phyloP scores from a whole-genome alignment of 2,329 filamentous ascomycete genomes.

The Sclerotiophoma versabilis region DNA sequence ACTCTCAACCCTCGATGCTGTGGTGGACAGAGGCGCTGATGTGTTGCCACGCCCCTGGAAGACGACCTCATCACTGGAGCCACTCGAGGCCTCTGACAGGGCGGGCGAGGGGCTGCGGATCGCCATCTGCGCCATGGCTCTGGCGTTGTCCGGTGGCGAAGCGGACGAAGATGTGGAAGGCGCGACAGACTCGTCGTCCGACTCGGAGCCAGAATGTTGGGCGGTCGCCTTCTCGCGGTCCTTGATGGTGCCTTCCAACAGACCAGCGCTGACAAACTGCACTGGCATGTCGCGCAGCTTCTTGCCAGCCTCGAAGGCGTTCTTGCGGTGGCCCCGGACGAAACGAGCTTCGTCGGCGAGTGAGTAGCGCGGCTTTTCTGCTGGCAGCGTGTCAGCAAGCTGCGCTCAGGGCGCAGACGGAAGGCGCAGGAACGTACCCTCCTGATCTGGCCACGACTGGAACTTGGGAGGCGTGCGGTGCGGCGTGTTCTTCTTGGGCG shows the following conservation, averaged over 20 bases:
- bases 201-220: constrained; percentile 15
- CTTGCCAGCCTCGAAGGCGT: constrained; percentile 55
- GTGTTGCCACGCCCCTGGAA: constrained; percentile 42
- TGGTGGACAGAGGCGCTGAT: constrained; percentile 9
- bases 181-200: constrained; percentile 20
- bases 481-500: constrained; percentile 12
- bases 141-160: constrained; percentile 25
- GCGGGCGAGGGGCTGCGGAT: constrained; percentile 49
- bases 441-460: constrained; percentile 17
- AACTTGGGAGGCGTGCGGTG: constrained; percentile 25
- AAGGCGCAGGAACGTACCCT: constrained; percentile 27
- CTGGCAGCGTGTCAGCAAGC: constrained; percentile 28
- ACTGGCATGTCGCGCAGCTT: constrained; percentile 64
- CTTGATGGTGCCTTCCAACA: constrained; percentile 45
- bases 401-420: constrained; percentile 13
- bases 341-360: constrained; percentile 67
- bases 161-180: constrained; percentile 25
- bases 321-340: constrained; percentile 59
- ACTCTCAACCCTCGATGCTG: constrained; percentile 8
- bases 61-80: constrained; percentile 67
- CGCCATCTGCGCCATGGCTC: constrained; percentile 41
- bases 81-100: constrained; percentile 29
- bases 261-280: constrained; percentile 67
- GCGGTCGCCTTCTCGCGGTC: constrained; percentile 32
- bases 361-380: constrained; percentile 46